Evolutionary conservation across 192 early-diverging fungal species (phyloP).

Genomic region (Linnemannia exigua): DNA sequence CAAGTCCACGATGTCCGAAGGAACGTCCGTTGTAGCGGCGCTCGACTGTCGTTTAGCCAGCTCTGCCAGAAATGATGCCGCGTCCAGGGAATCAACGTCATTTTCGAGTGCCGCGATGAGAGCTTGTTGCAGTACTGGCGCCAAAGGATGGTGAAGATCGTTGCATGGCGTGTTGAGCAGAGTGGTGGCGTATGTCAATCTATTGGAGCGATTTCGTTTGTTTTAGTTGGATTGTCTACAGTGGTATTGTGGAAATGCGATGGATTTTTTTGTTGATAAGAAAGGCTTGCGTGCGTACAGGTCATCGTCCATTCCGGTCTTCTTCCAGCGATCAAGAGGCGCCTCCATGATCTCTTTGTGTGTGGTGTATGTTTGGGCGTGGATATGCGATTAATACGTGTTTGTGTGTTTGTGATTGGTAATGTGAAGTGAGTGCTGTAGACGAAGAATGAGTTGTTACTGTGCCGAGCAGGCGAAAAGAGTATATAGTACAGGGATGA

Average conservation of each 20-base stretch:
- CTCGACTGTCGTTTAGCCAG: background rate
- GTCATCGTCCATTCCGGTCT: slow-evolving; percentile 19
- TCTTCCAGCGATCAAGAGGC: slow-evolving; percentile 23
- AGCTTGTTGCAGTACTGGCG: slow-evolving; percentile 9
- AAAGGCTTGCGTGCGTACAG: slow-evolving; percentile 23
- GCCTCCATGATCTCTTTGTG: slow-evolving; percentile 15
- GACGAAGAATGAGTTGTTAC: background rate
- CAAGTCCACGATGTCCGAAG: slow-evolving; percentile 32
- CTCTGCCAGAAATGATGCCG: slow-evolving; percentile 14
- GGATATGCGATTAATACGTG: background rate
- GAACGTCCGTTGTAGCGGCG: background rate
- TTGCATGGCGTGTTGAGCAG: slow-evolving; percentile 18
- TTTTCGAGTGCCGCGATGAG: slow-evolving; percentile 11
- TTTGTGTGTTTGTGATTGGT: background rate
- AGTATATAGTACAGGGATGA: too few species aligned
- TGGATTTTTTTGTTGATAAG: background rate
- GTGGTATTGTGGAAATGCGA: background rate
- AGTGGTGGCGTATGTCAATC: slow-evolving; percentile 15
- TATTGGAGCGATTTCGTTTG: background rate
- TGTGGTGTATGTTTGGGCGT: background rate
- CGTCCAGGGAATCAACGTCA: background rate
- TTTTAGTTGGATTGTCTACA: background rate
- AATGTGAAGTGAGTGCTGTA: background rate
- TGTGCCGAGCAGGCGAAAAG: background rate
- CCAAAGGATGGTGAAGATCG: slow-evolving; percentile 12